Percentiles rank a stretch among this genome's conserved stretches.
Evolutionary conservation across 345 rosid species (phyloP).

Genomic region (Nephelium lappaceum): DNA sequence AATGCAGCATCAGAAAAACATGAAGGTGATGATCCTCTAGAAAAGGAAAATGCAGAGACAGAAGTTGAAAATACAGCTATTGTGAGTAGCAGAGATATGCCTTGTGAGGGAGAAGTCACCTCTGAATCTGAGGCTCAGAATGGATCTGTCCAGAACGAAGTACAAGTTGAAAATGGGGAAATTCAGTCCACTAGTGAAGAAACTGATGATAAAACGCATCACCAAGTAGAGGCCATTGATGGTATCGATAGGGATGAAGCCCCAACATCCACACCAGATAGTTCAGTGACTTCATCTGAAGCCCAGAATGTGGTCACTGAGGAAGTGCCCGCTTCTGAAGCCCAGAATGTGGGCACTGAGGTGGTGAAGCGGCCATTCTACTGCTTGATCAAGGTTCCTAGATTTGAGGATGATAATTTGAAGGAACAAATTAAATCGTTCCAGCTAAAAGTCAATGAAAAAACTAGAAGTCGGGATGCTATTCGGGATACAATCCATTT

Average conservation of each 20-base stretch:
- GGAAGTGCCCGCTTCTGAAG: slow-evolving; percentile 37
- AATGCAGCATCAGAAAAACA: slow-evolving; percentile 12
- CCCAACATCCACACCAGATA: slow-evolving; percentile 31
- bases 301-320: slow-evolving; percentile 5
- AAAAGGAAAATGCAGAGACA: slow-evolving; percentile 13
- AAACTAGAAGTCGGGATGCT: slow-evolving; percentile 64
- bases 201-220: slow-evolving; percentile 17
- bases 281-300: slow-evolving; percentile 8
- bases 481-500: slow-evolving; percentile 52
- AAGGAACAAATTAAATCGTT: slow-evolving; percentile 58
- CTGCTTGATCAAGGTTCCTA: slow-evolving; percentile 63
- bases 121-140: slow-evolving; percentile 12
- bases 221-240: slow-evolving; percentile 27
- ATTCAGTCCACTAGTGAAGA: slow-evolving; percentile 18
- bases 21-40: slow-evolving; percentile 11
- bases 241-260: slow-evolving; percentile 24
- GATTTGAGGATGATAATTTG: slow-evolving; percentile 54
- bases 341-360: slow-evolving; percentile 35
- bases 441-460: slow-evolving; percentile 58
- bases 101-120: background rate
- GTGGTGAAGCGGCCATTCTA: slow-evolving; percentile 55
- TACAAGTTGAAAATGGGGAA: slow-evolving; percentile 12
- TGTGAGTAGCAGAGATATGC: slow-evolving; percentile 12
- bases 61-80: slow-evolving; percentile 16
- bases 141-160: slow-evolving; percentile 7